Conservation (phyloP, 2,329 filamentous ascomycete genomes). For the Hawksworthiomyces lignivorus region DNA sequence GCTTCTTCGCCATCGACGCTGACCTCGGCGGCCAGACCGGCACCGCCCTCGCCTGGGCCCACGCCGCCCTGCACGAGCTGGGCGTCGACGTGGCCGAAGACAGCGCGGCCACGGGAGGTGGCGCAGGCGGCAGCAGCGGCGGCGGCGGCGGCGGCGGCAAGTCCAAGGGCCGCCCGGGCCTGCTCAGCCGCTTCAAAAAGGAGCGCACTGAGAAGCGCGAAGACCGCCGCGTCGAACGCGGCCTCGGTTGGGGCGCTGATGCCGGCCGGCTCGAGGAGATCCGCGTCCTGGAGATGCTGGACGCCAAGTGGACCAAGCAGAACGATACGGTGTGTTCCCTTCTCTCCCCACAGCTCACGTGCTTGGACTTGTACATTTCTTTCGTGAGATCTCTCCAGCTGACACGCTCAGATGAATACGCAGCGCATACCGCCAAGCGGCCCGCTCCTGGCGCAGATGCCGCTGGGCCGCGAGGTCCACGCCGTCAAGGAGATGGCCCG, state of each 20-base stretch:
- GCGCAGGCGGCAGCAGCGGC: constrained; percentile 7
- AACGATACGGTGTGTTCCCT: constrained; percentile 62
- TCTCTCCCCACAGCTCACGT: background rate
- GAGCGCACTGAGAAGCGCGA: constrained; percentile 71
- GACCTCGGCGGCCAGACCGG: constrained; percentile 77
- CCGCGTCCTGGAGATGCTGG: constrained; percentile 76
- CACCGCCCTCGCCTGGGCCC: constrained; percentile 78
- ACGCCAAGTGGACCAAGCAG: constrained; percentile 82
- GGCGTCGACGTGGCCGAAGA: too few relatives aligned
- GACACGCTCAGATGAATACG: constrained; percentile 70
- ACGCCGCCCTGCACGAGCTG: constrained; percentile 67
- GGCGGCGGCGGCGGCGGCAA: constrained; percentile 10
- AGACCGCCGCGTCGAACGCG: constrained; percentile 70
- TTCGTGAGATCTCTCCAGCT: too few relatives aligned
- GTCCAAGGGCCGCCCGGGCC: constrained; percentile 42
- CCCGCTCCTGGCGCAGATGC: constrained; percentile 68
- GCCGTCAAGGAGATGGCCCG: constrained; percentile 59
- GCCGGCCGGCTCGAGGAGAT: constrained; percentile 79
- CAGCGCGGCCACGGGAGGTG: too few relatives aligned
- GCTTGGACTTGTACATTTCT: background rate
- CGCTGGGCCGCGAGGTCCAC: constrained; percentile 82
- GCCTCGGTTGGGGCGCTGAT: constrained; percentile 68
- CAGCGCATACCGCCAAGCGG: constrained; percentile 66
- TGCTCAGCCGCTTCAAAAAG: constrained; percentile 60
- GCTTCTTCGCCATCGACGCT: constrained; percentile 85